phyloP scores from a whole-genome alignment of 768 basidiomycete species.

The Hydnomerulius pinastri region DNA sequence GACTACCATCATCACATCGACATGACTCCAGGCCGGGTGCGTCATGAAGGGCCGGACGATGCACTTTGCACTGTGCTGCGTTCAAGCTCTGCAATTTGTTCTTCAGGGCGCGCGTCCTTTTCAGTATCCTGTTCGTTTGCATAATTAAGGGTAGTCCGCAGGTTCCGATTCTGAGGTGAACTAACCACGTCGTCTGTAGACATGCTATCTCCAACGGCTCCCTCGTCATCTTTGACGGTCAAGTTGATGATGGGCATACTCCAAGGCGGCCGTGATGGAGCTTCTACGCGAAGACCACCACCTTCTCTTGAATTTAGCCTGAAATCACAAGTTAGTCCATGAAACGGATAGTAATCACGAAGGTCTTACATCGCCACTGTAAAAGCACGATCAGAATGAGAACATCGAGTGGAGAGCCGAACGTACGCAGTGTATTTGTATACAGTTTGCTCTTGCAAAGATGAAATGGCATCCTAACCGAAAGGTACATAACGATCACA shows the following conservation, averaged over 20 bases:
- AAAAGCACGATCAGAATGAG: neutral
- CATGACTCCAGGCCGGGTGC: too few relatives aligned
- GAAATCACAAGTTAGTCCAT: neutral
- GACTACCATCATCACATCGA: too few relatives aligned
- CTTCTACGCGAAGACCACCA: neutral
- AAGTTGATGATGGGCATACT: slow-evolving; percentile 11
- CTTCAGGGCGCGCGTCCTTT: too few relatives aligned
- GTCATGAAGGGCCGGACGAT: too few relatives aligned
- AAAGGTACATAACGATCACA: neutral
- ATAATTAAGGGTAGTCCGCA: too few relatives aligned
- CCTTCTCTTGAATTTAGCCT: slow-evolving; percentile 18
- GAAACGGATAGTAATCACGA: neutral
- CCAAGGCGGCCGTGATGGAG: slow-evolving; percentile 4
- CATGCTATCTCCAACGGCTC: neutral
- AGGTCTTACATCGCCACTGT: slow-evolving; percentile 18
- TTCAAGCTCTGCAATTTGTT: too few relatives aligned
- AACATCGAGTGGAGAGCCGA: neutral
- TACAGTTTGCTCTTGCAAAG: slow-evolving; percentile 27
- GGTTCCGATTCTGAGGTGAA: too few relatives aligned
- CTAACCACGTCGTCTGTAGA: too few relatives aligned
- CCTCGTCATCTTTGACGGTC: neutral
- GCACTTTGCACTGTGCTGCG: too few relatives aligned
- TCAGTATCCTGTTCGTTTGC: too few relatives aligned
- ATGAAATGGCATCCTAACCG: slow-evolving; percentile 23
- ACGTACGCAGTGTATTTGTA: slow-evolving; percentile 21